Evolutionary conservation across 352 stramenopile species (phyloP), one percentile per base, ranked within the genome.

Genomic region (Globisporangium apiculatum): DNA sequence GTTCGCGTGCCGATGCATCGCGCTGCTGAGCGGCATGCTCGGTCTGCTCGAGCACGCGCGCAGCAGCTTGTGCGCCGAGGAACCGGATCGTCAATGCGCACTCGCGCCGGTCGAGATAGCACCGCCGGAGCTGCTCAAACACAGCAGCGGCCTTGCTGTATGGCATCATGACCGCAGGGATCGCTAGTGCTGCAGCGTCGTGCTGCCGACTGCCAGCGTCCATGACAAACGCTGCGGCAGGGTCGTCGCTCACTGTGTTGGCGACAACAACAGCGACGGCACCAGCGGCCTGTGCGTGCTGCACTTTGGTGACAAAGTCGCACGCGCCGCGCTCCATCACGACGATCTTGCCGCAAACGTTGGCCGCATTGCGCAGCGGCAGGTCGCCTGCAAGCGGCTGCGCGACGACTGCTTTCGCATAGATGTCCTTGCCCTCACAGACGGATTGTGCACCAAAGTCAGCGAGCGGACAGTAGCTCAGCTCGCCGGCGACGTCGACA

Each of bases 301-400:
- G 48, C 45, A 77, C 75, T 60, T 94, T 94, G 37, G 73, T 78
- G n/a, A 91, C 66, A 63, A 92, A 94, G 68, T 91, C 76, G 63
- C 81, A 94, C 36, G 67, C 57, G 8, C 83, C 83, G 1, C 83
- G 76, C 51, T 91, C 70, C 11, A 91, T 67, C 14, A 91, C 59
- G 14, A 76, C 73, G 55, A 91, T 76, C 56, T 86, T 85, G n/a
- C 68, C 81, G 4, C 11, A 51, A 5, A 79, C 59, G 7, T 76
- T 60, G 6, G 53, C 53, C 18, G 72, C 73, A 55, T 91, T 89
- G 57, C 69, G 69, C 35, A 93, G 61, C 14, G 76, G 55, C 0
- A 73, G 57, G 24, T 80, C 72, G 0, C 58, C 81, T 0, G 76
- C 83, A 56, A 89, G 68, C 1, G 81, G 81, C 55, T 87, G 76